Evolutionary conservation across 306 rosid genomes (phyloP).

Genomic region (Cucurbita pepo): DNA sequence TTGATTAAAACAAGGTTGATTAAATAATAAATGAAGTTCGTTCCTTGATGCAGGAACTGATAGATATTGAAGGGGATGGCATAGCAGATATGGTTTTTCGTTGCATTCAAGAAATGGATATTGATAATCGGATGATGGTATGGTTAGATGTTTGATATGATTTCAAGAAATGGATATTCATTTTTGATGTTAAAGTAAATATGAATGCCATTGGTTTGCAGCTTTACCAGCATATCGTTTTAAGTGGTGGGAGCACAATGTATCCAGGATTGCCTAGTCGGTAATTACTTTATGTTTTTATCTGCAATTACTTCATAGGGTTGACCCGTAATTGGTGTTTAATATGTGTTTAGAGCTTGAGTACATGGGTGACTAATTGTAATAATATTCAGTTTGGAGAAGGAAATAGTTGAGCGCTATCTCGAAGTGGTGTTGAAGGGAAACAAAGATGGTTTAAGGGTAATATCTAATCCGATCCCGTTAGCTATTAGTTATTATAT

Average conservation of each 20-base stretch:
- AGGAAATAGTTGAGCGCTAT: conserved; percentile 85
- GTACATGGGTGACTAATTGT: neutral
- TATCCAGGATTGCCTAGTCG: conserved; percentile 99
- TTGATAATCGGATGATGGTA: conserved; percentile 98
- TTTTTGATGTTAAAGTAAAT: neutral
- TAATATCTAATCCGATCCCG: conserved; percentile 8
- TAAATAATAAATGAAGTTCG: conserved; percentile 3
- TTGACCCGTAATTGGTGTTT: neutral
- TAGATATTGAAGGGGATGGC: conserved; percentile 99
- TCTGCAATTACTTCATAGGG: neutral
- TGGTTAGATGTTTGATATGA: conserved; percentile 4
- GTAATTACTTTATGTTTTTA: conserved; percentile 14
- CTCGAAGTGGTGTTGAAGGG: conserved; percentile 89
- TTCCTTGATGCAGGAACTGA: conserved; percentile 57
- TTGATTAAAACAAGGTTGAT: neutral
- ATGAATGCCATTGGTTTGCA: conserved; percentile 22
- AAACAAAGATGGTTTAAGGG: conserved; percentile 91
- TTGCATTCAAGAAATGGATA: conserved; percentile 99
- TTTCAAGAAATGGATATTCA: neutral
- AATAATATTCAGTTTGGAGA: conserved; percentile 67
- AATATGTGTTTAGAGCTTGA: neutral
- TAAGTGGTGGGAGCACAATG: conserved; percentile 99
- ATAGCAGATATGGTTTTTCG: conserved; percentile 99
- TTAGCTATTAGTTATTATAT: neutral
- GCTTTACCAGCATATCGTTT: conserved; percentile 97